Evolutionary conservation across 2,329 filamentous ascomycete species (phyloP), one percentile per base, ranked within the genome.

Genomic region (Aspergillus fischeri): DNA sequence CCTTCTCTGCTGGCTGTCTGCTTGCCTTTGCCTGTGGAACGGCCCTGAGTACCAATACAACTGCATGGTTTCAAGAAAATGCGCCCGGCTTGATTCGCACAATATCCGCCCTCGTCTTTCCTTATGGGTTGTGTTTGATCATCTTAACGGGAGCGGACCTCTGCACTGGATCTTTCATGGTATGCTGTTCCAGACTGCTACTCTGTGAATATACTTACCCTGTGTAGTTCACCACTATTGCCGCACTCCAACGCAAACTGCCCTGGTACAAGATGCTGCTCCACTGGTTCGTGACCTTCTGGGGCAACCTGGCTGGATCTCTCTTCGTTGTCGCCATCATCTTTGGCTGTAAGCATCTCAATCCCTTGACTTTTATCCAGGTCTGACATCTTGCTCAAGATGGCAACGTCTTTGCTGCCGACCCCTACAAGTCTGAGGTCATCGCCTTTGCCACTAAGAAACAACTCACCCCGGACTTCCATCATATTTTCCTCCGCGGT

Each of bases 401-500:
- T 63, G 80, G 78, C 50, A 79, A 73, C 35, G 73, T 73, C 25
- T 83, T 79, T 69, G 73, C 73, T 28, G 63, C 73, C 3, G 72
- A 75, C 3, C 75, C 77, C 0, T 83, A 79, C 64, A 73, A 70
- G 51, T 70, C 73, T 0, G 70, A 79, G 52, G 78, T 77, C 2
- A 72, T 81, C 24, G 67, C 71, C 1, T 81, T 80, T 52, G 77
- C 78, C 0, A 79, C 73, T 9, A 73, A 75, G 20, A 85, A 84
- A 60, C 78, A 77, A 59, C 67, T 82, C 9, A 73, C 68, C 0
- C 81, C 81, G 0, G 62, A 73, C 2, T 81, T 80, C 72, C 78
- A 81, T 51, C 75, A 79, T 55, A 80, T 85, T 52, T 83, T 85
- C 63, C 68, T 84, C 0, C 75, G 80, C 45, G 82, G 71, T 1